Base-by-base conservation (phyloP, 495 filamentous ascomycete genomes). In the Bathelium albidoporum region DNA sequence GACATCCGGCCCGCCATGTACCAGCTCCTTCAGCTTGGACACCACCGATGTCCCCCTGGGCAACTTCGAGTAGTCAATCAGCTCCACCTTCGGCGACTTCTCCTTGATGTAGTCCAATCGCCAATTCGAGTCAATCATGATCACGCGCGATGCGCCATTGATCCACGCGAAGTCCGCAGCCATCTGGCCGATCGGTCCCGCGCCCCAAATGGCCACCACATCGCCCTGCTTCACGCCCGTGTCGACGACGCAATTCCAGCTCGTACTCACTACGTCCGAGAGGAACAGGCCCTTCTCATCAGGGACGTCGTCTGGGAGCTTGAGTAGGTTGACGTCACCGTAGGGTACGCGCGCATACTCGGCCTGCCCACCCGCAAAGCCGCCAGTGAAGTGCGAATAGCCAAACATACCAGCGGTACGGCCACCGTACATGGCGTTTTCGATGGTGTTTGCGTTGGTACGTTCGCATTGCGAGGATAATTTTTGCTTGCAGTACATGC, bases 201-300 rank as follows among this genome's bases (percentile, higher is more conserved):
- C 83, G 16, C 90, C 89, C 81, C 91, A 95, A 66, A 95, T 86
- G 43, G 89, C 90, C 10, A 96, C 89, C n/a, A 83, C 75, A 63
- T 93, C 88, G 16, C 84, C 87, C 32, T 88, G 80, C 59, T 89
- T 82, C 11, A 96, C 91, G 5, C 86, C 88, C 0, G 90, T 93
- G 69, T 93, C 89, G 28, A 93, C 87, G 39, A 95, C 89, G 36
- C 81, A 82, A 70, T 96, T 85, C 80, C 89, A 96, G 24, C 85
- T 83, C 1, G 92, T 96, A 0, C 80, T 75, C 1, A 95, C 68
- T 3, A 95, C 88, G 70, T 95, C 91, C 1, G 87, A 89, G 2
- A 96, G 80, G 70, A 85, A 95, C 0, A 97, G 80, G 0, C 73
- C 89, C 73, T 94, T 93, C 80, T 96, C 91, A 70, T 95, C 90